A percentile compares a stretch with the other conserved stretches of the same genome.
Evolutionary conservation across 345 rosid genomes (phyloP).

Genomic region (Salix caprea): DNA sequence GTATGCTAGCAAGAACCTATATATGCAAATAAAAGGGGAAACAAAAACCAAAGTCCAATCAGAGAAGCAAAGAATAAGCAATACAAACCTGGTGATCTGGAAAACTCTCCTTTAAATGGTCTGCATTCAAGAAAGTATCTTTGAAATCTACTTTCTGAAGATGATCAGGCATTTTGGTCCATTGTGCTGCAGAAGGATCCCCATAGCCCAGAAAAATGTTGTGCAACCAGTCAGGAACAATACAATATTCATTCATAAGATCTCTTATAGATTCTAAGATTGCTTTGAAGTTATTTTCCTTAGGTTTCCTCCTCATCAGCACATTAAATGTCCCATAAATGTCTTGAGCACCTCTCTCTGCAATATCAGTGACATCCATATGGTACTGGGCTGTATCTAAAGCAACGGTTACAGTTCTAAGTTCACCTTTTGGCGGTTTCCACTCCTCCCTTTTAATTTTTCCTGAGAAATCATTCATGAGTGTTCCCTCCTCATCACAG

Average conservation of each 20-base stretch:
- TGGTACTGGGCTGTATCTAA: constrained; percentile 96
- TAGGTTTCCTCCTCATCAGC: constrained; percentile 96
- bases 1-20: not conserved
- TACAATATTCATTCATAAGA: constrained; percentile 98
- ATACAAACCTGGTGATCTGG: constrained; percentile 64
- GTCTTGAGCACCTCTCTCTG: constrained; percentile 91
- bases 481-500: constrained; percentile 85
- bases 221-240: constrained; percentile 98
- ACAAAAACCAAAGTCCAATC: not conserved
- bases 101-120: constrained; percentile 76
- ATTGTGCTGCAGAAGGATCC: constrained; percentile 97
- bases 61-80: constrained; percentile 11
- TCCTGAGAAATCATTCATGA: constrained; percentile 98
- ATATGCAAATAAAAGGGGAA: not conserved
- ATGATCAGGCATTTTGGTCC: constrained; percentile 97
- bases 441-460: constrained; percentile 89
- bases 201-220: constrained; percentile 95
- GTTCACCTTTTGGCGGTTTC: constrained; percentile 98
- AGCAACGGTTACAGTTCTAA: constrained; percentile 88
- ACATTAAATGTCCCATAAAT: constrained; percentile 85
- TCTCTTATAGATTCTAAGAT: constrained; percentile 97
- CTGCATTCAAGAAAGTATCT: constrained; percentile 79
- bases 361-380: constrained; percentile 89
- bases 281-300: constrained; percentile 98
- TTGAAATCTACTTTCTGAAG: constrained; percentile 87